Conservation (phyloP, 2,329 filamentous ascomycete genomes). For the Aspergillus nomiae region DNA sequence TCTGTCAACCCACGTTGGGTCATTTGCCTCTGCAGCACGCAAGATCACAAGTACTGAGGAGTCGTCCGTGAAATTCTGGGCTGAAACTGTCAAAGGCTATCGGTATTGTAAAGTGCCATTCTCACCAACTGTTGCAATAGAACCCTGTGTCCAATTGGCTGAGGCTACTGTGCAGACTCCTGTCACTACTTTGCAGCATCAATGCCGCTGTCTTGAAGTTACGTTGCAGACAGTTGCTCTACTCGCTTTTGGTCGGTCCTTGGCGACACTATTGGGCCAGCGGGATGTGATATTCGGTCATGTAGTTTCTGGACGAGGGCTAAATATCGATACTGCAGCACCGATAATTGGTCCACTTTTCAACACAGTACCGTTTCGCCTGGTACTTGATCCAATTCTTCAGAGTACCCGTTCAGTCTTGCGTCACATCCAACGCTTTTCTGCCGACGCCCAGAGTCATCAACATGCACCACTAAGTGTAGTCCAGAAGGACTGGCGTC, state of each 20-base stretch:
- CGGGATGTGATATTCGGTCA: neutral
- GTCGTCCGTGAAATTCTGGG: neutral
- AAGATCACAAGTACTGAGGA: neutral
- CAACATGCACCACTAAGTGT: neutral
- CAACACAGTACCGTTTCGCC: neutral
- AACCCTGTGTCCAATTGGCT: neutral
- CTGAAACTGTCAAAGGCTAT: neutral
- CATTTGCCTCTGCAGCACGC: neutral
- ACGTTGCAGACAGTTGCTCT: neutral
- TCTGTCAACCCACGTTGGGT: neutral
- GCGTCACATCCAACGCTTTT: neutral
- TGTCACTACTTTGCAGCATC: neutral
- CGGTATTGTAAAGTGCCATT: neutral
- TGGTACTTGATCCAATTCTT: neutral
- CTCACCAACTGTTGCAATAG: neutral
- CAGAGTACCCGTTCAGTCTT: neutral
- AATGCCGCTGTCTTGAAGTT: neutral
- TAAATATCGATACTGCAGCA: neutral
- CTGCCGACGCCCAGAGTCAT: neutral
- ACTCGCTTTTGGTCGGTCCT: neutral
- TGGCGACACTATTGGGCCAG: neutral
- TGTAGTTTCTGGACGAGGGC: neutral
- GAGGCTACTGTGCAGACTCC: neutral
- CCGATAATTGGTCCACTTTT: neutral
- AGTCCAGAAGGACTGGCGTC: neutral